Base-by-base conservation (phyloP, 192 early-diverging fungal genomes). In the Gigaspora rosea region DNA sequence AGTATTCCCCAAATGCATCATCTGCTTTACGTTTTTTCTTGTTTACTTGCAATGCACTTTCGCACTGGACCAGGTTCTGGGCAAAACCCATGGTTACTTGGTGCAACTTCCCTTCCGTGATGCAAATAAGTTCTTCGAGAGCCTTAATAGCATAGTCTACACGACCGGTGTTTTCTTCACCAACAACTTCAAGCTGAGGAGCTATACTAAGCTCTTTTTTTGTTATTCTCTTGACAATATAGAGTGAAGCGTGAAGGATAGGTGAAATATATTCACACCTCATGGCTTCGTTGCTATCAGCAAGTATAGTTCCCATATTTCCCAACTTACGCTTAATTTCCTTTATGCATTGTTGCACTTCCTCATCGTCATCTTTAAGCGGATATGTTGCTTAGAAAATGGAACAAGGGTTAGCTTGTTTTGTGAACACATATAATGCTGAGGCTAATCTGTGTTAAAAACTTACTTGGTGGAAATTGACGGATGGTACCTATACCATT, bases 261-360 rank as follows among this genome's bases (percentile, higher is more conserved):
- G 50, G 9, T 20, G 68, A 70, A 52, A 70, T 70, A 32, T 52
- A 70, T 22, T 70, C 68, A 22, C 68, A 70, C 3, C 68, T 16
- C 20, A 52, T 70, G 2, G 68, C 68, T 11, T 70, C 65, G 4
- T 70, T 70, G 35, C 9, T 52, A 52, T 70, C 68, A 32, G 35
- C 49, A 4, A 70, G 13, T 67, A 35, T 2, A n/a, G n/a, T n/a
- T n/a, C n/a, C n/a, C 35, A 32, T 11, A 1, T 36, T 67, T 8
- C 27, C 32, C 32, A 70, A 33, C 18, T 20, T 15, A 1, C 18
- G 68, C 6, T 33, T n/a, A 22, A 71, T 71, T 50, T 71, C 50
- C 3, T 51, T 54, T 13, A 52, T 22, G 49, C 50, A 71, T 27
- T 54, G 48, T 32, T 11, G 8, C 3, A 71, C 22, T 27, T n/a